phyloP scores from a whole-genome alignment of 2,329 filamentous ascomycete genomes.

The Colletotrichum abscissum region DNA sequence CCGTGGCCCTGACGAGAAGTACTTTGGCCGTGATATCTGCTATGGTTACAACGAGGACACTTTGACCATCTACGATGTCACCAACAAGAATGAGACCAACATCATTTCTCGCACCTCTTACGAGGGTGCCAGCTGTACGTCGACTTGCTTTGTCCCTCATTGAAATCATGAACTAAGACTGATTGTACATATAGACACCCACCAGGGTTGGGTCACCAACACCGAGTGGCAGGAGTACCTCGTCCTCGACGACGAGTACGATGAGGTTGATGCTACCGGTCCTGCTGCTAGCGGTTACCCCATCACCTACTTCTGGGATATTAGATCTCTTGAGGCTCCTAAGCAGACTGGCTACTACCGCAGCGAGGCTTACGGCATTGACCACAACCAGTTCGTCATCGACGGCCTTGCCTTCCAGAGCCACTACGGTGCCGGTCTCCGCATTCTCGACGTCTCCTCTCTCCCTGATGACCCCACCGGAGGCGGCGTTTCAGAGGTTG shows the following conservation, averaged over 20 bases:
- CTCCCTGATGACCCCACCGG: conserved; percentile 49
- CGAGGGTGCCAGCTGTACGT: conserved; percentile 52
- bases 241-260: conserved; percentile 52
- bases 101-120: conserved; percentile 65
- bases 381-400: conserved; percentile 58
- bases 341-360: conserved; percentile 54
- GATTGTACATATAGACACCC: conserved; percentile 59
- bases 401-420: conserved; percentile 55
- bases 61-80: conserved; percentile 62
- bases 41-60: conserved; percentile 64
- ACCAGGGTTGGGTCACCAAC: conserved; percentile 64
- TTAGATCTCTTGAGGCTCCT: conserved; percentile 52
- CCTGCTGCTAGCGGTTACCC: conserved; percentile 53
- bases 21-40: conserved; percentile 59
- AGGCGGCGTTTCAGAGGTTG: conserved; percentile 50
- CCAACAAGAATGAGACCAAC: conserved; percentile 55
- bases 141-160: fast-evolving
- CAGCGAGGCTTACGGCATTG: conserved; percentile 47
- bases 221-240: conserved; percentile 53
- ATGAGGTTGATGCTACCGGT: conserved; percentile 53
- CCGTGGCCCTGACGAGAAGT: conserved; percentile 57
- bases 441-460: conserved; percentile 46
- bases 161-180: too few species aligned
- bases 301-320: conserved; percentile 61
- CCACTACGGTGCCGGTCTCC: conserved; percentile 56